Percentiles rank a stretch among this genome's conserved stretches.
These are phyloP conservation scores for Nephelium lappaceum DNA, from an alignment of 345 rosid species.

Conservation along the genomic window DNA sequence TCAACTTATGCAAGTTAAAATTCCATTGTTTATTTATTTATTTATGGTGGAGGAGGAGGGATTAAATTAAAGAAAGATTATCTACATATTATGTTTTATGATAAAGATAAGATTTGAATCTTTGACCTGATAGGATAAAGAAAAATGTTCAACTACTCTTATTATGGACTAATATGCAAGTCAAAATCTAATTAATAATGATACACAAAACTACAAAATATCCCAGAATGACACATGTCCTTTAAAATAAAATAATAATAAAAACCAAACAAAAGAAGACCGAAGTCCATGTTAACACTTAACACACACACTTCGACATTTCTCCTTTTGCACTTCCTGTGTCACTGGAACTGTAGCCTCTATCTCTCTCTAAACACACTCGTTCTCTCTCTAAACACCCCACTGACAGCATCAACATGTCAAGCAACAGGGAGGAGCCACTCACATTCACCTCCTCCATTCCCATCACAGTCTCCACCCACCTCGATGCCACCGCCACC, in stretches of 20 bases:
- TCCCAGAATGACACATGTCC: slow-evolving; percentile 8
- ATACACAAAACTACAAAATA: neutral
- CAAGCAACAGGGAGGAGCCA: slow-evolving; percentile 61
- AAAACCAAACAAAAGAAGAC: neutral
- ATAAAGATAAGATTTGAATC: no score
- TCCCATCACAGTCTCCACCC: slow-evolving; percentile 68
- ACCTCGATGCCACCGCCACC: slow-evolving; percentile 40
- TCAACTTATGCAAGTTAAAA: no score
- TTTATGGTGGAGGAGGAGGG: no score
- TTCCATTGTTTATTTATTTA: no score
- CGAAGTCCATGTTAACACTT: neutral
- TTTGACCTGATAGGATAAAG: no score
- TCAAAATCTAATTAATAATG: no score
- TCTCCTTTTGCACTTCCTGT: neutral
- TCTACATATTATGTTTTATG: no score
- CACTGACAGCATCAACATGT: slow-evolving; percentile 32
- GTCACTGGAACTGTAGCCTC: slow-evolving; percentile 2
- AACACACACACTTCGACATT: no score
- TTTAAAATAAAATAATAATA: neutral
- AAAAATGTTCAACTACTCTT: no score
- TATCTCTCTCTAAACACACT: neutral
- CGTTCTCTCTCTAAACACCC: neutral
- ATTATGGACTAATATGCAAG: no score
- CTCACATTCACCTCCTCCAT: slow-evolving; percentile 64
- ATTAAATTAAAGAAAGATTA: no score